These are phyloP conservation scores for Cercospora sesami DNA, from an alignment of 2,329 filamentous ascomycete genomes.

Conservation along the genomic window DNA sequence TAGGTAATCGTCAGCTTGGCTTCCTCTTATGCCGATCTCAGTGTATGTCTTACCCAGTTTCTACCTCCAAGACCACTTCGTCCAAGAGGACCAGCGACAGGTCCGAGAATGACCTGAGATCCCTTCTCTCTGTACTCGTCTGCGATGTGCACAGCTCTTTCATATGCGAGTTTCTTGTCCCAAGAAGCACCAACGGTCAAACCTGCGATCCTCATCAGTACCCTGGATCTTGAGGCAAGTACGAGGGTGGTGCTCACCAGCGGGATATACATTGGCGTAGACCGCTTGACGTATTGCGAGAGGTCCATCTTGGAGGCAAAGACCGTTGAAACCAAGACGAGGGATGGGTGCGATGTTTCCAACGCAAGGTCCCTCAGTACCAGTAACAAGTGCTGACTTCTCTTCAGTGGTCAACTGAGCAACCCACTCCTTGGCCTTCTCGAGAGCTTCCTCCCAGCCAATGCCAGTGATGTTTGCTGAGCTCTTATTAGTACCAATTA, in stretches of 20 bases:
- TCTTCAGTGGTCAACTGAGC: slow-evolving; percentile 43
- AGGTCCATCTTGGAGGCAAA: slow-evolving; percentile 55
- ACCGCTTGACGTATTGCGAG: slow-evolving; percentile 60
- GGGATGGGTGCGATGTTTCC: slow-evolving; percentile 35
- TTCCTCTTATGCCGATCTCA: not conserved
- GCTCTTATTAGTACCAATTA: not conserved
- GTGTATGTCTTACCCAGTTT: slow-evolving; percentile 31
- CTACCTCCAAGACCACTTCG: slow-evolving; percentile 34
- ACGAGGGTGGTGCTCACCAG: slow-evolving; percentile 9
- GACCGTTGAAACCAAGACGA: slow-evolving; percentile 43
- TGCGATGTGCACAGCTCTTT: slow-evolving; percentile 40
- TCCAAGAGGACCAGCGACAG: slow-evolving; percentile 37
- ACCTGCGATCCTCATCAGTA: slow-evolving; percentile 6
- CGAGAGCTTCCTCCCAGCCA: slow-evolving; percentile 43
- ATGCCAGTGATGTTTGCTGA: slow-evolving; percentile 27
- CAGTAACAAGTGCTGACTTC: slow-evolving; percentile 43
- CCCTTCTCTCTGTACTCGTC: slow-evolving; percentile 40
- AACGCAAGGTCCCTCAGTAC: slow-evolving; percentile 33
- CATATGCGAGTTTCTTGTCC: slow-evolving; percentile 40
- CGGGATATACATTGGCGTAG: slow-evolving; percentile 42
- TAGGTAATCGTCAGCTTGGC: not conserved
- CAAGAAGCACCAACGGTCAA: slow-evolving; percentile 43
- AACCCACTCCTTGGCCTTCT: slow-evolving; percentile 44
- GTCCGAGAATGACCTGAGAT: slow-evolving; percentile 36
- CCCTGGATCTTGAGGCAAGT: not conserved